phyloP scores from a whole-genome alignment of 139 green algal genomes.

The Gonium pectorale region DNA sequence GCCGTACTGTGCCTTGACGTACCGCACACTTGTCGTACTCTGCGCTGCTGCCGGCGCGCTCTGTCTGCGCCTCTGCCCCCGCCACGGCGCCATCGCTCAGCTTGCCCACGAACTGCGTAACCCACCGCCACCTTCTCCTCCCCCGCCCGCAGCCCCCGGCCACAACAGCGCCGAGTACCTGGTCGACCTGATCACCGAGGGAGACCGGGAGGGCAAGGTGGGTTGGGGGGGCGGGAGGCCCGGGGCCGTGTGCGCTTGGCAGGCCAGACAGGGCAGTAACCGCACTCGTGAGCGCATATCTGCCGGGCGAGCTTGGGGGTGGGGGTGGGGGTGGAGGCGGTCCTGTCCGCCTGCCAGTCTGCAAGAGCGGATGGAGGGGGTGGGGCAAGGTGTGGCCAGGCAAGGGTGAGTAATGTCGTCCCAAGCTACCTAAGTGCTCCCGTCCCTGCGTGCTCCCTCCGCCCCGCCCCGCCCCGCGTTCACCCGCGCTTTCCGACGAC shows the following conservation, averaged over 20 bases:
- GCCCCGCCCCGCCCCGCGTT: no score
- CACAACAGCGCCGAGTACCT: conserved; percentile 68
- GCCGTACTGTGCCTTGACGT: no score
- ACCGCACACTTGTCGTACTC: not conserved
- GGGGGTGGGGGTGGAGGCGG: not conserved
- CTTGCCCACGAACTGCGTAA: not conserved
- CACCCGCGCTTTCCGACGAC: not conserved
- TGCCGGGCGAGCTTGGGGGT: no score
- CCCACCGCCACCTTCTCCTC: not conserved
- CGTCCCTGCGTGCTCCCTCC: no score
- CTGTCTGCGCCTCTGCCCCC: not conserved
- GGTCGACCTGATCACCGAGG: conserved; percentile 67
- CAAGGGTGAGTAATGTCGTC: no score
- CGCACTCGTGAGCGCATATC: not conserved
- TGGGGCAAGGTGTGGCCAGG: not conserved
- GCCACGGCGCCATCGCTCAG: not conserved
- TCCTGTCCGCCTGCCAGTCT: no score
- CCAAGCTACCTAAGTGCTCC: no score
- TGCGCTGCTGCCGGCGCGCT: not conserved
- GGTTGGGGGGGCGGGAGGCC: not conserved
- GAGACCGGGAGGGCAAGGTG: conserved; percentile 57
- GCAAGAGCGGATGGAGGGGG: not conserved
- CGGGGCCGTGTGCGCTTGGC: not conserved
- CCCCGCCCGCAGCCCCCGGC: not conserved
- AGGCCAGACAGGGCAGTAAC: no score